A percentile compares a stretch with the other conserved stretches of the same genome.
Evolutionary conservation across 495 filamentous ascomycete genomes (phyloP).

Genomic region (Hypoxylon trugodes): DNA sequence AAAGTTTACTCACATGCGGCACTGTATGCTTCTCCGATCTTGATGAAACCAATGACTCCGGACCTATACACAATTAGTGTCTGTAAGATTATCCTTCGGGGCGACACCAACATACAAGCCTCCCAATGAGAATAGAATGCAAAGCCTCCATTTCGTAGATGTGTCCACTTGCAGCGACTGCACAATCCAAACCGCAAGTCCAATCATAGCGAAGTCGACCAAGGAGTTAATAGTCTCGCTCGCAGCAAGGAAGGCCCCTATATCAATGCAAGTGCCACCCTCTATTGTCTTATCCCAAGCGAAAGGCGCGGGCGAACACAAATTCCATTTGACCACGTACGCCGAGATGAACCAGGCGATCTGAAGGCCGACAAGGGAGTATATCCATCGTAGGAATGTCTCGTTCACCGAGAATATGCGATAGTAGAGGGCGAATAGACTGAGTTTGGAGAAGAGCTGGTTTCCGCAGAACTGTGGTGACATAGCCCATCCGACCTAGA

Average conservation of each 20-base stretch:
- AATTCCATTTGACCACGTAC: neutral
- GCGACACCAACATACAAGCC: neutral
- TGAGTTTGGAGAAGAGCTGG: neutral
- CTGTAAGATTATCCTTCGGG: too few relatives aligned
- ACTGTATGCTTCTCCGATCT: neutral
- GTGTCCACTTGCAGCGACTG: neutral
- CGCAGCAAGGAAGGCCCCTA: neutral
- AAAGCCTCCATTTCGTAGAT: neutral
- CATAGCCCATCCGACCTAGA: neutral
- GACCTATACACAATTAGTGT: too few relatives aligned
- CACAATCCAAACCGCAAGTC: constrained; percentile 2
- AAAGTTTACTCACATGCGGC: neutral
- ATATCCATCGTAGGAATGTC: neutral
- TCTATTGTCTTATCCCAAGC: neutral
- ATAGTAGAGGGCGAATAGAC: neutral
- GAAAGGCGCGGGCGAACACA: neutral
- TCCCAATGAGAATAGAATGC: neutral
- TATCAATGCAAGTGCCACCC: neutral
- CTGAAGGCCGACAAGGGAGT: neutral
- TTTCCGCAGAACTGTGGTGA: neutral
- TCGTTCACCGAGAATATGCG: neutral
- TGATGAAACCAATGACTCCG: neutral
- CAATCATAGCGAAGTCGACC: neutral
- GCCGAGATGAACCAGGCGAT: neutral
- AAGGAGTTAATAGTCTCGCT: neutral